Base-by-base conservation (phyloP, 805 yeast genomes). In the Schwanniomyces yamadae region DNA sequence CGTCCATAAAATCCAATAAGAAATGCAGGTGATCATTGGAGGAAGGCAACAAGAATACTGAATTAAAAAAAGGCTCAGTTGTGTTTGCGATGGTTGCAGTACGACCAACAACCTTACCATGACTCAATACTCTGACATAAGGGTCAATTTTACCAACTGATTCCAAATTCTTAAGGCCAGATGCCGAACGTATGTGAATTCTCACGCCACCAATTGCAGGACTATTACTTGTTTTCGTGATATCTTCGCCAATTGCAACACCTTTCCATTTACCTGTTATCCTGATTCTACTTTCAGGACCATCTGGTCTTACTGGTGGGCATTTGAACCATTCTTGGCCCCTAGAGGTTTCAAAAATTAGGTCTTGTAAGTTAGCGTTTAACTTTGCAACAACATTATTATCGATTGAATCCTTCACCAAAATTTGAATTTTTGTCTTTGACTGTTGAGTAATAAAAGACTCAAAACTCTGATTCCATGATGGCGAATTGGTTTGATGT, bases 121-220 rank as follows among this genome's bases (percentile, higher is more conserved):
- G 78, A 39, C 77, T 57, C 23, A 75, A 50, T 7, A 84, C 69
- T 40, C 75, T 71, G 25, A 82, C 78, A 49, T 83, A 84, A 4
- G 95, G 93, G 58, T 85, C 90, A 49, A 84, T 79, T 38, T 73
- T 77, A 37, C 93, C 91, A 33, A 83, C 73, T 11, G 80, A 71
- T 46, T 82, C 84, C 47, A 83, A 60, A 47, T 79, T 66, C 46
- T 71, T 64, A 47, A 80, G 59, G 26, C 77, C 74, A 8, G 54
- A 54, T 12, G 81, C 83, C 22, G 67, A 61, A 40, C 79, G 70
- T 32, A 85, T 48, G 49, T 77, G 79, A 24, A 85, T 50, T 62
- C 82, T 75, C 18, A 80, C 54, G 26, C 78, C 79, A 46, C 91
- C 95, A 42, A 85, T 66, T 25, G 91, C 79, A 10, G 84, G 77